A percentile compares a stretch with the other conserved stretches of the same genome.
These are phyloP conservation scores for Sordaria brevicollis DNA, from an alignment of 495 filamentous ascomycete genomes.

Conservation along the genomic window DNA sequence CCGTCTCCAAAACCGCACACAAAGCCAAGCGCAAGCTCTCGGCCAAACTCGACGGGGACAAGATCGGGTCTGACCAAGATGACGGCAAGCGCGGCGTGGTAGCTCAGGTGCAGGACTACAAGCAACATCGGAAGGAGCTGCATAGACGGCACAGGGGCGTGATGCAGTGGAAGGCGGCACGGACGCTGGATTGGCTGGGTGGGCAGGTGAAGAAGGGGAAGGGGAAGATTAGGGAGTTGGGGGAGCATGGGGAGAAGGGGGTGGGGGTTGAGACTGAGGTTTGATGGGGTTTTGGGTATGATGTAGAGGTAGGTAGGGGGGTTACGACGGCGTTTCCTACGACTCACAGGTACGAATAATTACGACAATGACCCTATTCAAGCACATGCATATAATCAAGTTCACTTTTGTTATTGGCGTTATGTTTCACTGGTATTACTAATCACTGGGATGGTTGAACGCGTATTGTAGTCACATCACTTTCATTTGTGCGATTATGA, in stretches of 20 bases:
- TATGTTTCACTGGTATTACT: no score
- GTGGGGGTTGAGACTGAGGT: conserved; percentile 54
- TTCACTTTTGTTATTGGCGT: no score
- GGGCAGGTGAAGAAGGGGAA: conserved; percentile 45
- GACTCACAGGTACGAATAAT: no score
- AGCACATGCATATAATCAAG: no score
- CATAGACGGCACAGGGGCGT: conserved; percentile 54
- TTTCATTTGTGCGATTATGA: no score
- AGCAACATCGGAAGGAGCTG: conserved; percentile 46
- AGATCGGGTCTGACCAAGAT: conserved; percentile 8
- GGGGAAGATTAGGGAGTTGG: conserved; percentile 39
- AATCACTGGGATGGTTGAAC: no score
- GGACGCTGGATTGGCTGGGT: conserved; percentile 49
- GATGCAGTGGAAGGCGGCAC: conserved; percentile 60
- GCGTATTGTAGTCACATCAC: no score
- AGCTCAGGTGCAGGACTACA: conserved; percentile 39
- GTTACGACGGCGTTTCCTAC: no score
- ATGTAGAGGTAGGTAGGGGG: not conserved
- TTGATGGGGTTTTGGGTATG: conserved; percentile 10
- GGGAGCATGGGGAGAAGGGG: conserved; percentile 47
- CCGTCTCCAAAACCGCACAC: not conserved
- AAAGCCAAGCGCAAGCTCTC: not conserved
- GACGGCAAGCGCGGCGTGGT: conserved; percentile 31
- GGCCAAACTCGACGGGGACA: conserved; percentile 1
- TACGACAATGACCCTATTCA: no score